Base-by-base conservation (phyloP, 768 basidiomycete species). In the Leccinum sublutescens region DNA sequence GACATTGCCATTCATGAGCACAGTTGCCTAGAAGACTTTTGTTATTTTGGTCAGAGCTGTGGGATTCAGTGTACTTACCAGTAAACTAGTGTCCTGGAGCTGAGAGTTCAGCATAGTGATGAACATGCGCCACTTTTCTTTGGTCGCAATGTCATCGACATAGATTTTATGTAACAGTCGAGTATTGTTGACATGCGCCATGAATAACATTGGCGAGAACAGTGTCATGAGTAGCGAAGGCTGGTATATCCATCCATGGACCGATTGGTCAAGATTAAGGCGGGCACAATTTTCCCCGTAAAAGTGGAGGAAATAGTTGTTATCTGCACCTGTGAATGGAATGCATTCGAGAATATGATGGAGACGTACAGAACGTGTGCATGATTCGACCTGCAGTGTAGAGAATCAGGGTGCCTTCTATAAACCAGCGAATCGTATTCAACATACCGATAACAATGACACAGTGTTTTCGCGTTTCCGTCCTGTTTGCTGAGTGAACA, bases 1-100 rank as follows among this genome's bases (percentile, higher is more conserved):
- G 0, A 88, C 81, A 48, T 86, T 85, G 11, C 81, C 82, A 36
- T 80, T 82, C 23, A 87, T 64, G 21, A 87, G 72, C 2, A 87
- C 83, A 0, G 82, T 83, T 1, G 79, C 79, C 85, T 86, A 49
- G 2, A 50, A n/a, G 2, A 25, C 1, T 3, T 19, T 19, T 1
- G 23, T 57, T 5, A 55, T 17, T 45, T 5, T 14, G 0, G 4
- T 4, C 23, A 23, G 2, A 9, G 50, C 17, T 15, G 4, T 0
- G 17, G 5, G 8, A 36, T 17, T 21, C 17, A 3, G 17, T 36
- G 10, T 34, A 56, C 81, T 55, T 55, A 86, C 86, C 55, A 81
- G 79, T n/a, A 84, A 78, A 50, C 78, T 80, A 45, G 81, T 78
- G 54, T 80, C 80, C 60, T 80, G 72, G 75, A 83, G 80, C 59